phyloP scores from a whole-genome alignment of 371 early-diverging fungal species.

The Syncephalis fuscata region DNA sequence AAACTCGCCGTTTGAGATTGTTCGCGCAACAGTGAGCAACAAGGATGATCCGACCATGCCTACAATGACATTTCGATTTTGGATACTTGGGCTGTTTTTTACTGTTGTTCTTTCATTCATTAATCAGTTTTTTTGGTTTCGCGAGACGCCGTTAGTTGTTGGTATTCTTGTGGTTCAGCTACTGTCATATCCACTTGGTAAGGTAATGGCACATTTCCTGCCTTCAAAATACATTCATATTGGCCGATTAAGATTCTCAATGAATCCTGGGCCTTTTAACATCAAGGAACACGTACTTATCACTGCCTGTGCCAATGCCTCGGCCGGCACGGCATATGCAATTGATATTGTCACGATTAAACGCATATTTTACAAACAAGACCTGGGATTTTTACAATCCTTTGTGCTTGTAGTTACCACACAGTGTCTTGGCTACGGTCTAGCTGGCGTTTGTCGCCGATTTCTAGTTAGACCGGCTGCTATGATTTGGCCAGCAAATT shows the following conservation, averaged over 20 bases:
- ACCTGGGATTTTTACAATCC: slow-evolving; percentile 40
- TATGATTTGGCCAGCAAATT: slow-evolving; percentile 77
- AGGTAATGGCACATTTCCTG: slow-evolving; percentile 12
- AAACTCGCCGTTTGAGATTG: too few relatives aligned
- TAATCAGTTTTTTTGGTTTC: slow-evolving; percentile 62
- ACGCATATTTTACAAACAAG: slow-evolving; percentile 36
- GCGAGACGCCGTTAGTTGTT: slow-evolving; percentile 40
- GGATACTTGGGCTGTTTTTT: slow-evolving; percentile 50
- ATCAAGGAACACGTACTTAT: slow-evolving; percentile 65
- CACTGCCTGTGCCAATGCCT: slow-evolving; percentile 24
- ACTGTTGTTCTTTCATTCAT: slow-evolving; percentile 38
- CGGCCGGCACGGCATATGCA: slow-evolving; percentile 35
- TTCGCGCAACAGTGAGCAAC: too few relatives aligned
- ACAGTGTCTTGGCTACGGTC: slow-evolving; percentile 64
- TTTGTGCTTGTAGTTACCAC: slow-evolving; percentile 40
- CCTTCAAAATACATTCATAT: background rate
- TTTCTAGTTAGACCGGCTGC: slow-evolving; percentile 64
- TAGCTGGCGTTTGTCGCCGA: slow-evolving; percentile 60
- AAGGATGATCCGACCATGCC: slow-evolving; percentile 45
- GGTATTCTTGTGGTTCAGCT: slow-evolving; percentile 47
- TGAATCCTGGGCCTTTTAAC: slow-evolving; percentile 63
- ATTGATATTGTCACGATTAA: slow-evolving; percentile 62
- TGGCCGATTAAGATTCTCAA: slow-evolving; percentile 7
- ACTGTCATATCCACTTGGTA: slow-evolving; percentile 47
- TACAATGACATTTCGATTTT: slow-evolving; percentile 56